Evolutionary conservation across 2,329 filamentous ascomycete genomes (phyloP).

Genomic region (Curvularia hawaiiensis): DNA sequence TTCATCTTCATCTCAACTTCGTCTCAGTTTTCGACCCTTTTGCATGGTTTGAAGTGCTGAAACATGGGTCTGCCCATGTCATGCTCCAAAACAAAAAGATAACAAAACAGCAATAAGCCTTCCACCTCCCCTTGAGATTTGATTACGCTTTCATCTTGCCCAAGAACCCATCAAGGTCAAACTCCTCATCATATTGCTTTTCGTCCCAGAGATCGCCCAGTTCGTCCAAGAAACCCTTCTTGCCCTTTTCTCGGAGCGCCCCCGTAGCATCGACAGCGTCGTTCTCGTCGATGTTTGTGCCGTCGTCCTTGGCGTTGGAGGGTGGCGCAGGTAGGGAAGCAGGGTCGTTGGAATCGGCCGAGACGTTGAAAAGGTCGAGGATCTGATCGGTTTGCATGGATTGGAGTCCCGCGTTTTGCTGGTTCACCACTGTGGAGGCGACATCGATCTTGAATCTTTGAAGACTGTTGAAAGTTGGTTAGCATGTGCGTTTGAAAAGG

Average conservation of each 20-base stretch:
- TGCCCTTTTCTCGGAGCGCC: slow-evolving; percentile 90
- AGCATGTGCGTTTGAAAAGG: slow-evolving; percentile 6
- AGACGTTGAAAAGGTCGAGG: slow-evolving; percentile 89
- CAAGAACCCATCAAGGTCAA: slow-evolving; percentile 93
- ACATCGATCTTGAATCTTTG: slow-evolving; percentile 99
- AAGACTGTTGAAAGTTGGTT: slow-evolving; percentile 60
- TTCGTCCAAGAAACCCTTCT: slow-evolving; percentile 96
- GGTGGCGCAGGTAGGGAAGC: slow-evolving; percentile 59
- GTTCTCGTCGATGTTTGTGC: slow-evolving; percentile 77
- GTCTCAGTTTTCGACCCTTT: not conserved
- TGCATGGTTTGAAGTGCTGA: not conserved
- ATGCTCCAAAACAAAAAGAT: not conserved
- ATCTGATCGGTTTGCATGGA: slow-evolving; percentile 99
- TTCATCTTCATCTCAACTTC: not conserved
- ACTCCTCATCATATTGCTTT: slow-evolving; percentile 96
- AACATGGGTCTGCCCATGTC: not conserved
- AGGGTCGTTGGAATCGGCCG: slow-evolving; percentile 57
- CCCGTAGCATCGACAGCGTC: slow-evolving; percentile 82
- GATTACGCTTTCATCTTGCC: slow-evolving; percentile 77
- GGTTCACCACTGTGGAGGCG: slow-evolving; percentile 96
- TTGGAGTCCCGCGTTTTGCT: slow-evolving; percentile 92
- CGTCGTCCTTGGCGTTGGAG: slow-evolving; percentile 67
- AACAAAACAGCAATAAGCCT: not conserved
- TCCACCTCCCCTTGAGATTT: not conserved
- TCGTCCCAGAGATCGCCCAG: slow-evolving; percentile 97